Evolutionary conservation across 495 filamentous ascomycete species (phyloP).

Genomic region (Astrothelium macrocarpum): DNA sequence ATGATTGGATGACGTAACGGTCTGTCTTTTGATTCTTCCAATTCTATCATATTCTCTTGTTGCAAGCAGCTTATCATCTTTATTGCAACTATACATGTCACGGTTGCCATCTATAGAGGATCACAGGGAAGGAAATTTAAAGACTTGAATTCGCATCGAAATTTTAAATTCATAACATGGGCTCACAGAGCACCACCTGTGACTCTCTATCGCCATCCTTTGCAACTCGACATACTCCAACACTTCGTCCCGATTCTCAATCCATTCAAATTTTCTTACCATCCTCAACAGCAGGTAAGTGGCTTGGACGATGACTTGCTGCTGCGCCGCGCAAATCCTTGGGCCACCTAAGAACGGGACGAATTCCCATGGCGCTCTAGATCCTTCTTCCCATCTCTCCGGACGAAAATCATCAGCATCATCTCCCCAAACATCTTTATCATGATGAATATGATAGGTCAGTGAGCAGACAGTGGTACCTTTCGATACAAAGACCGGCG

Average conservation of each 20-base stretch:
- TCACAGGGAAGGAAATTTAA: no score
- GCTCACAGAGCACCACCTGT: no score
- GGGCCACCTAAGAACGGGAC: constrained; percentile 9
- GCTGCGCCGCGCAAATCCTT: constrained; percentile 5
- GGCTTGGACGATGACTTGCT: neutral
- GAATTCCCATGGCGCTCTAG: constrained; percentile 7
- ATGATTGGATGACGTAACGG: no score
- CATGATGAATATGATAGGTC: constrained; percentile 43
- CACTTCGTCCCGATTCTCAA: neutral
- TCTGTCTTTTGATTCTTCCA: no score
- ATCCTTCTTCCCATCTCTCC: constrained; percentile 42
- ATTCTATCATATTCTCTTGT: no score
- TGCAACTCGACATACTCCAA: neutral
- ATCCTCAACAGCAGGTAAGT: constrained; percentile 3
- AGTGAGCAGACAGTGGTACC: constrained; percentile 39
- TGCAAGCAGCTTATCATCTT: no score
- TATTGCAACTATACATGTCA: no score
- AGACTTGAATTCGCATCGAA: no score
- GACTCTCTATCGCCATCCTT: constrained; percentile 1
- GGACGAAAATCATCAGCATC: constrained; percentile 46
- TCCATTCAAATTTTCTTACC: neutral
- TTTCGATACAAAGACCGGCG: constrained; percentile 34
- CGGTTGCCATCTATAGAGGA: no score
- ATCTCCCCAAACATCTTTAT: constrained; percentile 39
- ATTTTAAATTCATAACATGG: no score